Base-by-base conservation (phyloP, 805 yeast genomes). In the Ogataea populi-albae region DNA sequence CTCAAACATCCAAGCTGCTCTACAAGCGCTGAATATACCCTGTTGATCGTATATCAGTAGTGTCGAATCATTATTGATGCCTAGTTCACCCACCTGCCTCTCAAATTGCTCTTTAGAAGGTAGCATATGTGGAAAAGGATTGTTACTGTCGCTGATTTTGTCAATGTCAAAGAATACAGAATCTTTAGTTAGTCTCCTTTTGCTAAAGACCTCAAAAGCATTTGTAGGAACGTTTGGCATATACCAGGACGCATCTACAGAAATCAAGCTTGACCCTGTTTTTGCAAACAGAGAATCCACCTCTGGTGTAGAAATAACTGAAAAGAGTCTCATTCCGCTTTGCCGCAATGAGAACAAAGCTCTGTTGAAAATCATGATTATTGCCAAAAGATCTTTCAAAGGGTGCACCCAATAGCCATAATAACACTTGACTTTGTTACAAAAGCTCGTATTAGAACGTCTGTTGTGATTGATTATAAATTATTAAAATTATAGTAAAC, bases 241-340 rank as follows among this genome's bases (percentile, higher is more conserved):
- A 59, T 79, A 87, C 97, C 98, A 93, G 0, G 97, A 80, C 4
- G 94, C 78, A 59, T 91, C 98, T 15, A 91, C 65, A 1, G 95
- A 81, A 8, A 82, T 41, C 9, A 55, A 30, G 11, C 34, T 28
- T 3, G 17, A 23, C 12, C 35, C 28, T 2, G 26, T 29, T n/a
- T 41, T 39, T 1, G 40, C 24, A 18, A 55, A 32, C 24, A 50
- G 48, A 4, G 27, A 18, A 1, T 23, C 39, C 5, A 48, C 47
- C 12, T 44, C 31, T 4, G 55, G 50, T 3, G 61, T 61, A 1
- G 64, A 41, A 11, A 60, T 37, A 1, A 38, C 17, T 6, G 33
- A 40, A 10, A 49, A n/a, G 38, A 34, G 30, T 32, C 52, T 33
- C 23, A 7, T 32, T 32, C 19, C 12, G 12, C 9, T 9, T 9